A percentile compares a stretch with the other conserved stretches of the same genome.
Conservation (phyloP, 345 rosid species). For the Camelina hispida region DNA sequence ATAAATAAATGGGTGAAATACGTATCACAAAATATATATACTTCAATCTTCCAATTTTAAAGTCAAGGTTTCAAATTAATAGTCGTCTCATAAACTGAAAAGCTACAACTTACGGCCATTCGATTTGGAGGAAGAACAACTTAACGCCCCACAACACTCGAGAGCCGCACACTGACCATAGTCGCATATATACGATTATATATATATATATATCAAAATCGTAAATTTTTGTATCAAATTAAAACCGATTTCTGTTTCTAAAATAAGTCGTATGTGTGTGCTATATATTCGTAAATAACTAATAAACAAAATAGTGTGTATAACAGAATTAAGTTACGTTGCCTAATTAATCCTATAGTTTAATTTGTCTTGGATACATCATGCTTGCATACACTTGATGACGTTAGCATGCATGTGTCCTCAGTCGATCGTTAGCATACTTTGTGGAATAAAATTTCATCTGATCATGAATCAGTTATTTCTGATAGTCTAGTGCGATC, state of each 20-base stretch:
- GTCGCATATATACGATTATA: background rate
- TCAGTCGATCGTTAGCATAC: background rate
- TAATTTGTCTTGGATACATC: too few relatives aligned
- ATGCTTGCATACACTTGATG: too few relatives aligned
- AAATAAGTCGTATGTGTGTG: too few relatives aligned
- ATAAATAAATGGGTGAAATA: background rate
- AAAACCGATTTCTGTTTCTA: too few relatives aligned
- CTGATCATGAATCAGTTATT: background rate
- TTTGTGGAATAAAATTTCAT: constrained; percentile 15
- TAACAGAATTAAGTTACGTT: too few relatives aligned
- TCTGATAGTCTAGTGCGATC: background rate
- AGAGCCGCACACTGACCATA: constrained; percentile 30
- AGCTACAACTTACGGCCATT: constrained; percentile 33
- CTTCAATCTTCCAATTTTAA: background rate
- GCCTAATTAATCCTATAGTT: too few relatives aligned
- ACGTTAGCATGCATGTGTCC: too few relatives aligned
- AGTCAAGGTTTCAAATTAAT: background rate
- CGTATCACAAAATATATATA: background rate
- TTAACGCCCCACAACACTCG: constrained; percentile 21
- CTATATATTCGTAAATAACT: too few relatives aligned
- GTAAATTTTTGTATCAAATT: too few relatives aligned
- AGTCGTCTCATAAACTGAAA: constrained; percentile 19
- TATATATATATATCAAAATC: too few relatives aligned
- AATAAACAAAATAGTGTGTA: too few relatives aligned
- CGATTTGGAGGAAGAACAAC: constrained; percentile 30